Conservation (phyloP, 768 basidiomycete species). For the Calocera cornea region DNA sequence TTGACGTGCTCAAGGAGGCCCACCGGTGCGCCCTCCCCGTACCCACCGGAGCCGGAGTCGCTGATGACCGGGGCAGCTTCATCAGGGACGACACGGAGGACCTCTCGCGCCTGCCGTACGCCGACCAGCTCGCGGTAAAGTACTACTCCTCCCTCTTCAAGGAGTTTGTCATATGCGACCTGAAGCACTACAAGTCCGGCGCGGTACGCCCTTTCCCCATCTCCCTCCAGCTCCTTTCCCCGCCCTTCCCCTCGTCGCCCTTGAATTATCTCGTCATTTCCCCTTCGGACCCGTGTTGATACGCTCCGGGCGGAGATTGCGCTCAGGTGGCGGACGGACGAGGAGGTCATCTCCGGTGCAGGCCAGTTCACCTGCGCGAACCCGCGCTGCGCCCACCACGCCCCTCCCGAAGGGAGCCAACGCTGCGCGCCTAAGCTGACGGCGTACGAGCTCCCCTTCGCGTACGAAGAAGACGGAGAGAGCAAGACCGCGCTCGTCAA, state of each 20-base stretch:
- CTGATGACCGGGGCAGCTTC: constrained; percentile 40
- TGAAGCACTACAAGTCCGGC: constrained; percentile 91
- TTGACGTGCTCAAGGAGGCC: constrained; percentile 30
- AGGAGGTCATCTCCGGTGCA: constrained; percentile 70
- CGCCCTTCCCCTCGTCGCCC: not conserved
- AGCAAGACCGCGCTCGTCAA: constrained; percentile 80
- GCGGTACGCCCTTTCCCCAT: constrained; percentile 40
- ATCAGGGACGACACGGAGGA: constrained; percentile 46
- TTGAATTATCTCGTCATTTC: no score
- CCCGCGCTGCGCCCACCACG: constrained; percentile 64
- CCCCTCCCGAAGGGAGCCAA: constrained; percentile 23
- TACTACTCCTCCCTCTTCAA: constrained; percentile 82
- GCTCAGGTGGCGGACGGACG: constrained; percentile 85
- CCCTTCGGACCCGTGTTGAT: not conserved
- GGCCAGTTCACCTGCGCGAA: constrained; percentile 86
- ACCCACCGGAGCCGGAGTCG: not conserved
- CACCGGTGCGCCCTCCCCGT: constrained; percentile 20
- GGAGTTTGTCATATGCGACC: constrained; percentile 82
- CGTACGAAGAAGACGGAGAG: constrained; percentile 59
- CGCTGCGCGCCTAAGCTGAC: constrained; percentile 31
- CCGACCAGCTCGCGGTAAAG: constrained; percentile 73
- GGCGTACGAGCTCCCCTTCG: constrained; percentile 82
- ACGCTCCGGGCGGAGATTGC: constrained; percentile 48
- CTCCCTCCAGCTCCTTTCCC: not conserved
- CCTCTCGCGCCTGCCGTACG: constrained; percentile 42